Evolutionary conservation across 2,329 filamentous ascomycete genomes (phyloP), one percentile per base, ranked within the genome.

Genomic region (Stachybotrys chartarum): DNA sequence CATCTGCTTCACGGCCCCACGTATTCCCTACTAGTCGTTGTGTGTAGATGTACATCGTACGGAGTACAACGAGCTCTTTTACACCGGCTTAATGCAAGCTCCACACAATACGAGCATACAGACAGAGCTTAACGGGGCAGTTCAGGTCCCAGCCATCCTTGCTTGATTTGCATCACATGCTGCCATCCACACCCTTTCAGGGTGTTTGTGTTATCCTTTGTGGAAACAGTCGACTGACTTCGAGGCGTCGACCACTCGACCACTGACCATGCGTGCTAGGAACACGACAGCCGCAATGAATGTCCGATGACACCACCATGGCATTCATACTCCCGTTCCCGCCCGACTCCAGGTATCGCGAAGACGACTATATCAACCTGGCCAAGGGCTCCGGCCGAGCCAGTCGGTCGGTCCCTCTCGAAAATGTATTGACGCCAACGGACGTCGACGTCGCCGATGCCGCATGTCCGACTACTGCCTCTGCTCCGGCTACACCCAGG

Each of bases 311-410:
- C 60, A 61, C 65, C 61, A 66, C 56, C 63, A 77, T 77, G 73
- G 70, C 73, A 51, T 71, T 73, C 57, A 66, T 71, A 57, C 67
- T 73, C 55, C 59, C 70, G 30, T 66, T 69, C 54, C 66, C 68
- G 39, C 63, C 62, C 35, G 68, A 69, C 56, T 60, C 58, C 57
- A 58, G 60, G 35, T 64, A 64, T 53, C 63, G 61, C 55, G 63
- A 67, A 55, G 67, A 69, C 24, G 63, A 68, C 42, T 56, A 56
- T 39, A 54, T 60, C 24, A 44, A 59, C 30, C 56, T 56, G 46
- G 52, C 58, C 57, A 63, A 60, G 54, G 57, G 55, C 30, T 53
- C 60, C 45, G 62, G 62, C 30, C 65, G 61, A 55, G 58, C 52
- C 24, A 52, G 61, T 51, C 63, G 64, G 62, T 51, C 62, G 46